Conservation (phyloP, 2,329 filamentous ascomycete species). For the Chaetothyriales sp. region DNA sequence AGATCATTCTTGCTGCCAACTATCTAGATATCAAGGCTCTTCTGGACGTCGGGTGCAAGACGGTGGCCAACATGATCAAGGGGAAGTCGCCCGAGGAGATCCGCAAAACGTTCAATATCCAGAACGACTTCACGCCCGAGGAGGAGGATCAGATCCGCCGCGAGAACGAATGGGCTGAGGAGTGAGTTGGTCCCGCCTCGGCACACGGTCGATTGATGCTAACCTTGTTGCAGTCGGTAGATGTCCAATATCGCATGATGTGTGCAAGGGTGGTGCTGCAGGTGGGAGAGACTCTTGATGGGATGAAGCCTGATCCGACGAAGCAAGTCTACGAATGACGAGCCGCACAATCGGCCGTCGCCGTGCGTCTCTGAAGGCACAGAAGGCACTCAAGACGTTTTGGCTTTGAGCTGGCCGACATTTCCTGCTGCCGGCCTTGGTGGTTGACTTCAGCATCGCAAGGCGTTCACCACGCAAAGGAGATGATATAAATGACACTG, state of each 20-base stretch:
- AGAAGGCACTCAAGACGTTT: background rate
- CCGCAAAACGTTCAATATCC: constrained; percentile 98
- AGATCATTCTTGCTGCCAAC: constrained; percentile 96
- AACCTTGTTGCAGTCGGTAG: constrained; percentile 36
- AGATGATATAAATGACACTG: background rate
- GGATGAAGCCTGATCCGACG: background rate
- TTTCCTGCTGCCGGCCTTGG: background rate
- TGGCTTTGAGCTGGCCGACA: background rate
- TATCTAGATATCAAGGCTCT: constrained; percentile 98
- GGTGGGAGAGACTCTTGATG: background rate
- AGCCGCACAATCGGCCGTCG: background rate
- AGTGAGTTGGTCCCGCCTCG: constrained; percentile 35
- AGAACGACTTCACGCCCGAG: constrained; percentile 97
- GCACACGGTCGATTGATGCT: background rate
- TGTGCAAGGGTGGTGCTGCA: background rate
- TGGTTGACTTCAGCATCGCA: background rate
- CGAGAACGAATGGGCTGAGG: constrained; percentile 86
- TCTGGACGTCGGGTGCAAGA: constrained; percentile 97
- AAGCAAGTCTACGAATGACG: background rate
- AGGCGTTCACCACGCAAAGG: background rate
- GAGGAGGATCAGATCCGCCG: constrained; percentile 95
- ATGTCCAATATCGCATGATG: background rate
- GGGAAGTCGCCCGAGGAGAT: constrained; percentile 99
- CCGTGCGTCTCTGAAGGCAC: too few relatives aligned
- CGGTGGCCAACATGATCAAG: constrained; percentile 99